Conservation (phyloP, 1,139 yeast genomes). For the Blastobotrys petasosporus region DNA sequence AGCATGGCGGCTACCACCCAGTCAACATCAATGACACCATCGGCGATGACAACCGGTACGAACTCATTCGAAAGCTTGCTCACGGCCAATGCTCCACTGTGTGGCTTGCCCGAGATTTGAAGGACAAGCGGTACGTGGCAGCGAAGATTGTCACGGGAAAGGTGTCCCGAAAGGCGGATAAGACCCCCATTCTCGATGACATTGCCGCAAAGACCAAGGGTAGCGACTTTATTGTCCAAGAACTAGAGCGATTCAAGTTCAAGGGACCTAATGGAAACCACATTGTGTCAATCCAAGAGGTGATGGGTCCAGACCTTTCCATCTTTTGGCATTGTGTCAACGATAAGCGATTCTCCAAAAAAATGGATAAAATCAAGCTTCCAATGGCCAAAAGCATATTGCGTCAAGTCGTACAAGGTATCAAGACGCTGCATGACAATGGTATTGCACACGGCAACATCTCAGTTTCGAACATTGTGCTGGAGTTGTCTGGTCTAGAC, state of each 20-base stretch:
- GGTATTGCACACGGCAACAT: slow-evolving; percentile 14
- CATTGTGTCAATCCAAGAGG: slow-evolving; percentile 14
- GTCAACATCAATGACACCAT: slow-evolving; percentile 13
- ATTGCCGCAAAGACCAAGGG: slow-evolving; percentile 8
- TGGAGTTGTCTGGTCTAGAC: slow-evolving; percentile 11
- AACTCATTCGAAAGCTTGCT: slow-evolving; percentile 15
- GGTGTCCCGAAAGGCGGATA: slow-evolving; percentile 13
- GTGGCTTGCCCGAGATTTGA: slow-evolving; percentile 13
- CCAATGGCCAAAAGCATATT: slow-evolving; percentile 13
- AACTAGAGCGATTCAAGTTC: slow-evolving; percentile 12
- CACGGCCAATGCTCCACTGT: slow-evolving; percentile 15
- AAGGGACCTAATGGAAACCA: slow-evolving; percentile 16
- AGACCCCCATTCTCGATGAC: slow-evolving; percentile 12
- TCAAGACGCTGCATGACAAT: slow-evolving; percentile 11
- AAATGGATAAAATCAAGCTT: slow-evolving; percentile 12
- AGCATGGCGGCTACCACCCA: slow-evolving; percentile 15
- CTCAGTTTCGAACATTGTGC: slow-evolving; percentile 11
- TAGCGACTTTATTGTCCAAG: slow-evolving; percentile 11
- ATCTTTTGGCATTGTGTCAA: slow-evolving; percentile 13
- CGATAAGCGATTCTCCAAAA: slow-evolving; percentile 13
- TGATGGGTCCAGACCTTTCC: slow-evolving; percentile 15
- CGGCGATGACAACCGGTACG: slow-evolving; percentile 13
- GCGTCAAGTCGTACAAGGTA: slow-evolving; percentile 10
- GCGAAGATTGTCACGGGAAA: slow-evolving; percentile 14
- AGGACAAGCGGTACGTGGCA: slow-evolving; percentile 12